These are phyloP conservation scores for Cyphellophora europaea DNA, from an alignment of 2,329 filamentous ascomycete species.

Conservation along the genomic window DNA sequence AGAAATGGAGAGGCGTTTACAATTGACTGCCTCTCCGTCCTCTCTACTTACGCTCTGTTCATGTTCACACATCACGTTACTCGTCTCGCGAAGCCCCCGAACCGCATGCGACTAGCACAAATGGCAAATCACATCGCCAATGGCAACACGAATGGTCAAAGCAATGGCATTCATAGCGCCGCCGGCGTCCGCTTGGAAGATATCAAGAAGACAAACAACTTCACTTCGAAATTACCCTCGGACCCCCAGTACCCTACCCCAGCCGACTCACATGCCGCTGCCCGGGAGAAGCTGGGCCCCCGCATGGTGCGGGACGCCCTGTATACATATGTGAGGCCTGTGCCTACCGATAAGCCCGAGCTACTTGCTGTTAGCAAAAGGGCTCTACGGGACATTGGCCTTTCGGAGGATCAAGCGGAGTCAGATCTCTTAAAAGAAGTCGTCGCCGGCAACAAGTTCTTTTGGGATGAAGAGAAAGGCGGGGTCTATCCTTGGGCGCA, in stretches of 20 bases:
- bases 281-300: conserved; percentile 66
- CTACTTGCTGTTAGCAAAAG: conserved; percentile 70
- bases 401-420: conserved; percentile 57
- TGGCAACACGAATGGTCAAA: conserved; percentile 10
- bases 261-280: conserved; percentile 67
- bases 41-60: too few species aligned
- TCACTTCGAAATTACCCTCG: conserved; percentile 60
- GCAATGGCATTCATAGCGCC: conserved; percentile 3
- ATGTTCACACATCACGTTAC: background rate
- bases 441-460: conserved; percentile 72
- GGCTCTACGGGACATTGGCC: conserved; percentile 72
- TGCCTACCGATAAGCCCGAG: conserved; percentile 61
- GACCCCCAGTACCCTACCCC: conserved; percentile 75
- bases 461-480: conserved; percentile 62
- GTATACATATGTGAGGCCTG: conserved; percentile 85
- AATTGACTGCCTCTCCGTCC: background rate
- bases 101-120: conserved; percentile 30
- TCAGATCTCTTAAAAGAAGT: conserved; percentile 67
- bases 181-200: conserved; percentile 27
- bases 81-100: conserved; percentile 1
- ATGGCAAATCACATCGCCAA: conserved; percentile 34
- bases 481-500: conserved; percentile 97
- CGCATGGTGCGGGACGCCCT: conserved; percentile 75
- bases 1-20: background rate
- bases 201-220: conserved; percentile 55